These are phyloP conservation scores for Cenchrus fungigraminus DNA, from an alignment of 176 grass and related monocot species.

Conservation along the genomic window DNA sequence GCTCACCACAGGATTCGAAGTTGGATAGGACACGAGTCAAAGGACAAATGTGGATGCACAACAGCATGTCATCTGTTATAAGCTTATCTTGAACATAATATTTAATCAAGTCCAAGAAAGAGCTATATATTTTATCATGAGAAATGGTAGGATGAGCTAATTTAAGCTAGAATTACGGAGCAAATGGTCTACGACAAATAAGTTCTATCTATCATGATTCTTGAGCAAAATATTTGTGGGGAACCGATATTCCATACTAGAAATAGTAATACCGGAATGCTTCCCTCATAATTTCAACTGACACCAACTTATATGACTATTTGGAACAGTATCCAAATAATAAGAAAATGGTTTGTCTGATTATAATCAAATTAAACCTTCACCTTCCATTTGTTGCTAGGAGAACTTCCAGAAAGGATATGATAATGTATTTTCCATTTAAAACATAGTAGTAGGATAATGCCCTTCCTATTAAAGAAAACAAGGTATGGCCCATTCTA, in stretches of 20 bases:
- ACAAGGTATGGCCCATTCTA: background rate
- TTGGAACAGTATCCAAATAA: background rate
- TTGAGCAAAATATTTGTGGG: background rate
- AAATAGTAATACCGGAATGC: background rate
- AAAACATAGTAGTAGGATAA: background rate
- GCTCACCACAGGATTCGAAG: constrained; percentile 42
- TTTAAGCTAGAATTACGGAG: constrained; percentile 12
- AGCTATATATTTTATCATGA: background rate
- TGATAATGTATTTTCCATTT: background rate
- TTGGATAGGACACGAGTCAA: constrained; percentile 37
- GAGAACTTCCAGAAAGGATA: background rate
- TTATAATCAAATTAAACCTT: background rate
- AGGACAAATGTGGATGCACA: constrained; percentile 41
- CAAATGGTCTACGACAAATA: constrained; percentile 47
- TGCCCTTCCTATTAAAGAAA: background rate
- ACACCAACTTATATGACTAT: background rate
- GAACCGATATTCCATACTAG: background rate
- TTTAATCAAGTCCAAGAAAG: background rate
- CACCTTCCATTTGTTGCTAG: background rate
- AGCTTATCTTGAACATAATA: constrained; percentile 15
- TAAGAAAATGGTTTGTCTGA: background rate
- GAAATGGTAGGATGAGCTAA: background rate
- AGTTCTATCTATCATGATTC: background rate
- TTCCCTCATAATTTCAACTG: background rate
- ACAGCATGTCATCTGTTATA: constrained; percentile 13